These are phyloP conservation scores for Blastobotrys attinorum DNA, from an alignment of 805 yeast species.

Conservation along the genomic window DNA sequence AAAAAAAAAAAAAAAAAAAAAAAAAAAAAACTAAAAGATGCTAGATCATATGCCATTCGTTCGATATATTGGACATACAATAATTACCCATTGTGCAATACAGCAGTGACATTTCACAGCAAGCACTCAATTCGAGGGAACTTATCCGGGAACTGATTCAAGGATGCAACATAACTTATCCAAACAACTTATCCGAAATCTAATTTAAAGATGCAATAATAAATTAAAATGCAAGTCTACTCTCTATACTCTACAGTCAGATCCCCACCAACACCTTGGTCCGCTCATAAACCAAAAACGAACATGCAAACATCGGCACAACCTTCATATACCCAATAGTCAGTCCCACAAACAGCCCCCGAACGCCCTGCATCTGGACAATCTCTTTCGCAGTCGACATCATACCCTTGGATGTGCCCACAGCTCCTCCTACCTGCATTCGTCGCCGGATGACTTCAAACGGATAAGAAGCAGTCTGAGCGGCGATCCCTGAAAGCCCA, in stretches of 20 bases:
- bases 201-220: too few species aligned
- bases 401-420: slow-evolving; percentile 35
- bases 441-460: slow-evolving; percentile 91
- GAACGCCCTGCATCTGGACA: slow-evolving; percentile 64
- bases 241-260: not conserved
- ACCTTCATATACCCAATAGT: slow-evolving; percentile 94
- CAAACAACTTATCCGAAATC: too few species aligned
- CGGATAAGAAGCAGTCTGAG: slow-evolving; percentile 96
- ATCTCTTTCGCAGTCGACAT: slow-evolving; percentile 41
- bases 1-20: too few species aligned
- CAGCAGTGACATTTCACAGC: too few species aligned
- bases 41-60: too few species aligned
- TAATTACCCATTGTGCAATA: too few species aligned
- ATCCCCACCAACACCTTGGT: slow-evolving; percentile 65
- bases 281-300: slow-evolving; percentile 89
- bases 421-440: slow-evolving; percentile 89
- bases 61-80: too few species aligned
- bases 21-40: too few species aligned
- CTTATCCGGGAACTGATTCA: too few species aligned
- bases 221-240: not conserved
- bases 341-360: slow-evolving; percentile 90
- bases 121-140: too few species aligned
- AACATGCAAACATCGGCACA: slow-evolving; percentile 94
- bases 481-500: slow-evolving; percentile 89
- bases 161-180: too few species aligned